A percentile compares a stretch with the other conserved stretches of the same genome.
phyloP scores from a whole-genome alignment of 2,329 filamentous ascomycete species.

The Tolypocladium ophioglossoides region DNA sequence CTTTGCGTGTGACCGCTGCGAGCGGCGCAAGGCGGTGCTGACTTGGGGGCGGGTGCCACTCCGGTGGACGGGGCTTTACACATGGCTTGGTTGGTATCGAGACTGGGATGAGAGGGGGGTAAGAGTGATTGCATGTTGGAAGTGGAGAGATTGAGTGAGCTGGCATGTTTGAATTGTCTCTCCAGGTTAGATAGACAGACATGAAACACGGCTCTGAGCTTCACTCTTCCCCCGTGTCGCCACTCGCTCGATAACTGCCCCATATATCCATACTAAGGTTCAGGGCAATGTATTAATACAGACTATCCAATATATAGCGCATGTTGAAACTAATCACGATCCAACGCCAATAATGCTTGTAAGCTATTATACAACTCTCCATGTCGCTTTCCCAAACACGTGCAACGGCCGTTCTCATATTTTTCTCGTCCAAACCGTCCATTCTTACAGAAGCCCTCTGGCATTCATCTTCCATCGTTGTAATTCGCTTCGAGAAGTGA shows the following conservation, averaged over 20 bases:
- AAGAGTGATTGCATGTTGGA: neutral
- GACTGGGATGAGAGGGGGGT: neutral
- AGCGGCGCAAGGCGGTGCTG: too few species aligned
- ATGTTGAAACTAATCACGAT: neutral
- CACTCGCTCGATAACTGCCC: neutral
- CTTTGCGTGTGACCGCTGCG: too few species aligned
- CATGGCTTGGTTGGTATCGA: neutral
- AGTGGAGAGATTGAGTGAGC: neutral
- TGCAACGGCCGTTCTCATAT: neutral
- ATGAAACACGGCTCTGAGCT: neutral
- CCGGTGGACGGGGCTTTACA: too few species aligned
- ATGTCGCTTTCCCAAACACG: neutral
- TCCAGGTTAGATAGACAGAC: neutral
- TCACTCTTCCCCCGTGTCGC: neutral
- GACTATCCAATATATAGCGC: neutral
- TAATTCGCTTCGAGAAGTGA: neutral
- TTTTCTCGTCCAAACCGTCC: neutral
- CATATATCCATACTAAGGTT: too few species aligned
- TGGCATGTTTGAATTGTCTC: too few species aligned
- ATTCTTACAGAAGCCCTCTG: neutral
- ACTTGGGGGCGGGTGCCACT: too few species aligned
- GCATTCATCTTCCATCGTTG: neutral
- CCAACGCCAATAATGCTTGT: neutral
- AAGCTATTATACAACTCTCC: neutral
- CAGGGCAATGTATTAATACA: neutral